A percentile compares a stretch with the other conserved stretches of the same genome.
Conservation (phyloP, 176 grass and related monocot genomes). For the Tillandsia fasciculata region DNA sequence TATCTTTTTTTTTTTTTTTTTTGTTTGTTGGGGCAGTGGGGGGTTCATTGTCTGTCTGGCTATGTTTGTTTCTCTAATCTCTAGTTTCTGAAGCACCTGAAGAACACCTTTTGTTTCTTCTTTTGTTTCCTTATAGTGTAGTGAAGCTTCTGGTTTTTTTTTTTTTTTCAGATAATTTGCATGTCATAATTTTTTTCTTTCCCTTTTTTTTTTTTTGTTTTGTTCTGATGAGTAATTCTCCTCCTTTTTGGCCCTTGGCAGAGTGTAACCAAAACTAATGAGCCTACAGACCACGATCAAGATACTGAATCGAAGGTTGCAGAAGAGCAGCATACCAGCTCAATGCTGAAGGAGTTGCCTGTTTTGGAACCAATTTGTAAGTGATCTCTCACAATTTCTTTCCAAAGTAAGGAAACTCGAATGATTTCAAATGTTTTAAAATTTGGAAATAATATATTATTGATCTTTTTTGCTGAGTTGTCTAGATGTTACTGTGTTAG, state of each 20-base stretch:
- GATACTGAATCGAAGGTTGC: constrained; percentile 40
- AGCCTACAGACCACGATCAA: constrained; percentile 45
- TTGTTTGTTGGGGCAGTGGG: not conserved
- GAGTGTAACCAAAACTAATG: constrained; percentile 52
- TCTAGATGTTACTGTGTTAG: no score
- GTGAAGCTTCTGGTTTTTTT: not conserved
- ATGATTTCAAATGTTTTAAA: not conserved
- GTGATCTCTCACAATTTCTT: constrained; percentile 15
- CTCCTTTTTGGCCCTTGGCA: constrained; percentile 15
- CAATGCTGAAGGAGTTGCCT: constrained; percentile 57
- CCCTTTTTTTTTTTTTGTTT: not conserved
- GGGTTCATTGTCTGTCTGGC: no score
- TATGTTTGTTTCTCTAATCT: no score
- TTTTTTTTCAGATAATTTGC: not conserved
- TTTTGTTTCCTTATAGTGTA: not conserved
- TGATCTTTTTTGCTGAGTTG: not conserved
- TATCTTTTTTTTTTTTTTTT: not conserved
- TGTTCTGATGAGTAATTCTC: constrained; percentile 9
- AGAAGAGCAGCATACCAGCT: constrained; percentile 36
- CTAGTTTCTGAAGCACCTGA: not conserved
- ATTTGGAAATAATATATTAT: not conserved
- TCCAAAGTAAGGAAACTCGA: not conserved
- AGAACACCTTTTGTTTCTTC: not conserved
- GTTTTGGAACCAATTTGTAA: constrained; percentile 66
- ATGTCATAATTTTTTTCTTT: not conserved